Conservation (phyloP, 2,329 filamentous ascomycete genomes). For the Neobulgaria alba region DNA sequence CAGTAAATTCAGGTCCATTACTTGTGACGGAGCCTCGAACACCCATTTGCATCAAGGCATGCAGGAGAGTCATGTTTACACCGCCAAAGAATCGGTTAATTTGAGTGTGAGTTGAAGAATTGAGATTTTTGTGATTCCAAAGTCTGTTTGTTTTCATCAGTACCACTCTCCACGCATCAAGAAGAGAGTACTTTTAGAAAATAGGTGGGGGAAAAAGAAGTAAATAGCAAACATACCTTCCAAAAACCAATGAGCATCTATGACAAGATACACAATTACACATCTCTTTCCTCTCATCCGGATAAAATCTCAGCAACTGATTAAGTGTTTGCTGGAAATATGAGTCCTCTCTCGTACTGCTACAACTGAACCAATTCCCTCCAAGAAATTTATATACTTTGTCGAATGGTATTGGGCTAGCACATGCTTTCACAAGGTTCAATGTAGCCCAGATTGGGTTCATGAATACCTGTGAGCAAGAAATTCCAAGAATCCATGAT, state of each 20-base stretch:
- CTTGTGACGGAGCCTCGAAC: constrained; percentile 40
- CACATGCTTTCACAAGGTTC: constrained; percentile 48
- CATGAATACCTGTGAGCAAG: constrained; percentile 54
- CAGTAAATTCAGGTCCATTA: constrained; percentile 40
- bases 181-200: too few relatives aligned
- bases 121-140: constrained; percentile 58
- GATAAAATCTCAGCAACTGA: constrained; percentile 49
- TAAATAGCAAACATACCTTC: constrained; percentile 34
- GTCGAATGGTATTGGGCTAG: constrained; percentile 40
- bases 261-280: constrained; percentile 56
- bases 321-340: constrained; percentile 43
- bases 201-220: neutral
- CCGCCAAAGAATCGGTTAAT: constrained; percentile 55
- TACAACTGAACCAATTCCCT: constrained; percentile 48
- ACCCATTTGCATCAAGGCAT: constrained; percentile 49
- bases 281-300: constrained; percentile 44
- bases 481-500: constrained; percentile 48
- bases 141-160: constrained; percentile 21
- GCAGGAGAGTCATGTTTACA: constrained; percentile 49
- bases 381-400: constrained; percentile 38
- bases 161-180: constrained; percentile 1
- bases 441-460: constrained; percentile 48
- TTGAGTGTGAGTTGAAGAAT: constrained; percentile 55
- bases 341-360: constrained; percentile 37
- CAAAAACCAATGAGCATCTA: constrained; percentile 50